Percentiles rank a stretch among this genome's conserved stretches.
These are phyloP conservation scores for Sclerotinia subarctica DNA, from an alignment of 2,329 filamentous ascomycete genomes.

Conservation along the genomic window DNA sequence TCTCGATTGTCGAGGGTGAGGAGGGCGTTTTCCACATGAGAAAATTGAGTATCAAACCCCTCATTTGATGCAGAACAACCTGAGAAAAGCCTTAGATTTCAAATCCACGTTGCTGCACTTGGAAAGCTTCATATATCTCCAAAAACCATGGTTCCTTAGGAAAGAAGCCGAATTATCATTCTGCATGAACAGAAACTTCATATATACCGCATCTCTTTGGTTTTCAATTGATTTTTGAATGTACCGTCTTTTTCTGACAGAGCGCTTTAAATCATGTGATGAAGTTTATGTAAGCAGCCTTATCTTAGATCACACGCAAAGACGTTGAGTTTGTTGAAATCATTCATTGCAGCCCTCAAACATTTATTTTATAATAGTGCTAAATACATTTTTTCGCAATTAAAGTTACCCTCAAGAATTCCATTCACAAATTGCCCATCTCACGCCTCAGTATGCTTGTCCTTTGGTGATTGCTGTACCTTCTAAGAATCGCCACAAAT, in stretches of 20 bases:
- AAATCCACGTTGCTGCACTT: neutral
- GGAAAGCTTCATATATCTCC: neutral
- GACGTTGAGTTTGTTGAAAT: neutral
- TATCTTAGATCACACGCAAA: constrained; percentile 3
- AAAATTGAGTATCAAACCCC: neutral
- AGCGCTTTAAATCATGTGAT: neutral
- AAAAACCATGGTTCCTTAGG: accelerated
- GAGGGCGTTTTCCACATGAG: neutral
- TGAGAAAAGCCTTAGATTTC: neutral
- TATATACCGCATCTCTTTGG: neutral
- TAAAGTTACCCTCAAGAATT: neutral
- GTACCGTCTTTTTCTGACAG: too few relatives aligned
- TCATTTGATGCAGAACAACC: neutral
- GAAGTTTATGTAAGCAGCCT: constrained; percentile 5
- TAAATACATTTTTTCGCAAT: neutral
- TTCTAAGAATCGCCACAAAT: constrained; percentile 32
- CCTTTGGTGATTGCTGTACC: constrained; percentile 11
- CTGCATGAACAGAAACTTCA: accelerated
- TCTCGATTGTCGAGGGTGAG: neutral
- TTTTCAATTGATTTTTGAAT: neutral
- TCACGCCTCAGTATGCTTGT: neutral
- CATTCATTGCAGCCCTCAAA: neutral
- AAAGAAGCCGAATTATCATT: neutral
- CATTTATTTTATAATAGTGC: neutral
- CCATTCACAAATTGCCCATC: neutral